Evolutionary conservation across 2,329 filamentous ascomycete species (phyloP), one percentile per base, ranked within the genome.

Genomic region (Penicillium sp.): DNA sequence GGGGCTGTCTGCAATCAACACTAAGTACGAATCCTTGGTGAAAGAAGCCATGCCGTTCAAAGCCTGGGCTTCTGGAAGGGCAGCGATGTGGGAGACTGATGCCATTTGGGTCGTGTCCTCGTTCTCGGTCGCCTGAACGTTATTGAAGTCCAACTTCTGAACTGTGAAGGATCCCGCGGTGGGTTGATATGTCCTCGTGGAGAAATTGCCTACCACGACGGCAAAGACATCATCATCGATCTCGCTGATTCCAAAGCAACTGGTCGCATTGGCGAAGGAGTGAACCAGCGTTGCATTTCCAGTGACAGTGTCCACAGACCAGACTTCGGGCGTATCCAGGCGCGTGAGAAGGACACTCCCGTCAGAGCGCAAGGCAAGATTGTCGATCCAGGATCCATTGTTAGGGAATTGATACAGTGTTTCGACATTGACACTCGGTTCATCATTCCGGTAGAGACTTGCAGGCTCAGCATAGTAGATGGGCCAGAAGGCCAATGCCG

Each of bases 361-460:
- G n/a, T 70, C 59, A 0, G 60, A 38, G 33, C 69, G 67, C 1
- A 69, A 26, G 17, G 54, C 64, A 7, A 71, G 13, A 30, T 71
- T 71, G 51, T 63, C 57, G 28, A 71, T 45, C 68, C 68, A 71
- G 5, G 69, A 69, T 55, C 67, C 69, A 49, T 70, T 71, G 42
- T 69, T 60, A 4, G 65, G 64, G 40, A 71, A 71, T 51, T 71
- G 68, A 24, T 63, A 70, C 17, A 71, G 42, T 1, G 65, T 68
- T 53, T 69, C 62, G 2, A 69, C 59, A 38, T 64, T 49, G 7
- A 68, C 66, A 3, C 62, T 47, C 1, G 66, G 65, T 55, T 63
- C 17, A n/a, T 62, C 47, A 26, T 70, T 69, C 40, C 15, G 28
- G 40, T 59, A 63, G 0, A 54, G 40, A 4, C 24, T 50, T 37